phyloP scores from a whole-genome alignment of 441 rosid species.

The Gossypium davidsonii region DNA sequence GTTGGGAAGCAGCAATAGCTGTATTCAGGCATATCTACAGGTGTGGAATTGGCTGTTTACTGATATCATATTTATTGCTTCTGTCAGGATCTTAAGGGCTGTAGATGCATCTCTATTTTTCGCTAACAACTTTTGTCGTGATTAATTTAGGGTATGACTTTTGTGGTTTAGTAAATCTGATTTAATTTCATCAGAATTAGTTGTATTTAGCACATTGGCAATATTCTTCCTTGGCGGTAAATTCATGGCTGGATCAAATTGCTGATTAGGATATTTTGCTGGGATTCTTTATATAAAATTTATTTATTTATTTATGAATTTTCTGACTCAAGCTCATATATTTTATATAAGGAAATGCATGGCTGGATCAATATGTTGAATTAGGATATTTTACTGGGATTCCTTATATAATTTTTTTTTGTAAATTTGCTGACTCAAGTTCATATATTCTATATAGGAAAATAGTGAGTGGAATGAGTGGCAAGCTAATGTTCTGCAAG shows the following conservation, averaged over 20 bases:
- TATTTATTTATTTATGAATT: neutral
- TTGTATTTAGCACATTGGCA: neutral
- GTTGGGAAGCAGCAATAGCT: conserved; percentile 52
- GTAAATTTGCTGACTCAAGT: neutral
- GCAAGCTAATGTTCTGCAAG: conserved; percentile 64
- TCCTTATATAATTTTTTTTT: neutral
- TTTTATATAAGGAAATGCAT: conserved; percentile 15
- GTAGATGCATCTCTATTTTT: neutral
- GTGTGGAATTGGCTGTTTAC: conserved; percentile 32
- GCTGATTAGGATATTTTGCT: neutral
- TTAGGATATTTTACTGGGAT: neutral
- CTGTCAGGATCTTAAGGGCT: neutral
- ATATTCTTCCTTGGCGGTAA: neutral
- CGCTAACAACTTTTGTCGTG: neutral
- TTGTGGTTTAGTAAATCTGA: neutral
- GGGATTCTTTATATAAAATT: neutral
- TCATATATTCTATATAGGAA: conserved; percentile 40
- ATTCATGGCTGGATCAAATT: neutral
- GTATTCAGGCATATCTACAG: conserved; percentile 68
- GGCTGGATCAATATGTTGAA: neutral
- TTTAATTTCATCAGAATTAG: neutral
- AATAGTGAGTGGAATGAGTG: conserved; percentile 78
- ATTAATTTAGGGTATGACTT: neutral
- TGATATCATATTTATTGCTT: neutral
- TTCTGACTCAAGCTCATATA: conserved; percentile 9